A percentile compares a stretch with the other conserved stretches of the same genome.
Conservation (phyloP, 2,329 filamentous ascomycete species). For the Neonectria sp. region DNA sequence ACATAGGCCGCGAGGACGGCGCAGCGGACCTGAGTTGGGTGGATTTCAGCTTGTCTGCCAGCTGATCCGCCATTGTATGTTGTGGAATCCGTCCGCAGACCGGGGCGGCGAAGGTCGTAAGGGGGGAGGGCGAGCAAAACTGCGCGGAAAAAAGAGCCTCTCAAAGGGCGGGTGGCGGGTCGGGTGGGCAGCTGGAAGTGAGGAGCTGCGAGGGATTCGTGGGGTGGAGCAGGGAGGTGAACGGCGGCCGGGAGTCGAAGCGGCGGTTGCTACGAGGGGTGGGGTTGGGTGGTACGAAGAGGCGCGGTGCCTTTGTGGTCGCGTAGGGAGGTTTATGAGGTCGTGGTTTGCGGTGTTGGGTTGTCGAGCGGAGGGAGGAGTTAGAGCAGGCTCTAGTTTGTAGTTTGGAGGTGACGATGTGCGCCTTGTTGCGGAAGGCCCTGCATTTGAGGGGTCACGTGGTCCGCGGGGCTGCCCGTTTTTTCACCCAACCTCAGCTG, state of each 20-base stretch:
- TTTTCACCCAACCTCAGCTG: slow-evolving; percentile 17
- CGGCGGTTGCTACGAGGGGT: neutral
- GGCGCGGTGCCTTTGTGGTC: slow-evolving; percentile 26
- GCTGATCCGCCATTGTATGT: slow-evolving; percentile 61
- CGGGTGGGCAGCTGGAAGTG: slow-evolving; percentile 41
- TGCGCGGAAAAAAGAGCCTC: slow-evolving; percentile 38
- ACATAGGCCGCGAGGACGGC: slow-evolving; percentile 40
- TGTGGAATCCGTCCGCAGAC: slow-evolving; percentile 48
- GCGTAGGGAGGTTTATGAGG: slow-evolving; percentile 18
- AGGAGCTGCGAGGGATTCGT: slow-evolving; percentile 27
- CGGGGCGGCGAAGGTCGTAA: slow-evolving; percentile 37
- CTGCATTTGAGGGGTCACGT: slow-evolving; percentile 51
- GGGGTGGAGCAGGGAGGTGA: slow-evolving; percentile 21
- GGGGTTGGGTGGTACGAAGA: slow-evolving; percentile 28
- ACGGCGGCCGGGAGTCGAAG: slow-evolving; percentile 14
- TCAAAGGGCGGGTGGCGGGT: slow-evolving; percentile 28
- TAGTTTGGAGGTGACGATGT: slow-evolving; percentile 49
- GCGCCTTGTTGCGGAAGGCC: slow-evolving; percentile 47
- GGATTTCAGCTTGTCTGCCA: slow-evolving; percentile 61
- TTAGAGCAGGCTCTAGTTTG: slow-evolving; percentile 47
- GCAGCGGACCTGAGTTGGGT: slow-evolving; percentile 58
- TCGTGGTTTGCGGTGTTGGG: slow-evolving; percentile 37
- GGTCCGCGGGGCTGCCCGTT: slow-evolving; percentile 49
- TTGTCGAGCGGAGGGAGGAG: slow-evolving; percentile 41
- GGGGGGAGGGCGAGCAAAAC: slow-evolving; percentile 42